phyloP scores from a whole-genome alignment of 2,329 filamentous ascomycete species.

The Apiospora arundinis region DNA sequence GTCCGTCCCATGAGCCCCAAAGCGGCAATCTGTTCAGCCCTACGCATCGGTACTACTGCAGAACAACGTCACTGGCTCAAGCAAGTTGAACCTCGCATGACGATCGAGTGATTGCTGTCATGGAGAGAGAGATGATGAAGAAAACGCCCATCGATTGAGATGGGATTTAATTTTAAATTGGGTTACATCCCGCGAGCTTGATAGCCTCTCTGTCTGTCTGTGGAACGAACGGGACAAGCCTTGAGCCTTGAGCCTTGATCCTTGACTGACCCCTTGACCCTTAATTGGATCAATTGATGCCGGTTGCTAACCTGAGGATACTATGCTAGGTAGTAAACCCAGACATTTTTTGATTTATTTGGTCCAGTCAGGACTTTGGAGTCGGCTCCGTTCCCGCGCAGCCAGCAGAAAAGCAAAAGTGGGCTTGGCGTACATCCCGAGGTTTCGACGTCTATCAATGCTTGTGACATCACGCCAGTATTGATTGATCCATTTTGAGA shows the following conservation, averaged over 20 bases:
- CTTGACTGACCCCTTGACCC: not conserved
- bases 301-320: not conserved
- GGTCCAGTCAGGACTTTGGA: not conserved
- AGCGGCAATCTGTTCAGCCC: constrained; percentile 7
- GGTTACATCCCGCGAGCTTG: constrained; percentile 18
- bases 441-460: not conserved
- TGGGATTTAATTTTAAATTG: not conserved
- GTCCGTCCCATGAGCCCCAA: not conserved
- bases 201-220: not conserved
- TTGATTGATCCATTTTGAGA: not conserved
- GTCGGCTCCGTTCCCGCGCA: constrained; percentile 8
- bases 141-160: not conserved
- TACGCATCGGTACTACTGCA: constrained; percentile 14
- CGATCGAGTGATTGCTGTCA: not conserved
- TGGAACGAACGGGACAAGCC: not conserved
- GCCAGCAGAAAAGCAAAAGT: constrained; percentile 10
- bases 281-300: not conserved
- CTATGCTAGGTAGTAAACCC: not conserved
- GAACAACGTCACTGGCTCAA: not conserved
- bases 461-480: constrained; percentile 19
- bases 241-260: not conserved
- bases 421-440: constrained; percentile 14
- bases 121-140: not conserved
- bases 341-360: not conserved
- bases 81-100: not conserved